These are phyloP conservation scores for Saccharomycopsis synnaedendra DNA, from an alignment of 805 yeast genomes.

Conservation along the genomic window DNA sequence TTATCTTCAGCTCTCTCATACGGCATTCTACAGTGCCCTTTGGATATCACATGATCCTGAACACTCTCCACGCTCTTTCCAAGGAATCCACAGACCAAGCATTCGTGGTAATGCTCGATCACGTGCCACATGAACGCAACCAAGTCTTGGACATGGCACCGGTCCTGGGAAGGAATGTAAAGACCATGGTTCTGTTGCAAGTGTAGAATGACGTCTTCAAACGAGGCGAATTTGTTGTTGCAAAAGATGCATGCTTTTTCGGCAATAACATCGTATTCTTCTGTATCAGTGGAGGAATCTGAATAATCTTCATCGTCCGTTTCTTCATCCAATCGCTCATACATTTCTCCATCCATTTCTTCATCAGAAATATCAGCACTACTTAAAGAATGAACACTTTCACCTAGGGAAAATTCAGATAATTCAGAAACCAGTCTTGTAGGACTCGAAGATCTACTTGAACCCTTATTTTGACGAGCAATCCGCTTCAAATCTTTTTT, in stretches of 20 bases:
- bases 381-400: conserved; percentile 17
- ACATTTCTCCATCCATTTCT: conserved; percentile 1
- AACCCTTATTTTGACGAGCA: conserved; percentile 3
- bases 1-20: conserved; percentile 75
- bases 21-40: conserved; percentile 83
- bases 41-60: conserved; percentile 76
- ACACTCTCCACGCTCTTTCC: conserved; percentile 81
- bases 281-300: conserved; percentile 23
- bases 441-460: conserved; percentile 35
- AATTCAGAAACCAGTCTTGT: conserved; percentile 36
- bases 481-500: conserved; percentile 28
- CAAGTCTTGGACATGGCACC: conserved; percentile 55
- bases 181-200: conserved; percentile 77
- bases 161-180: conserved; percentile 62
- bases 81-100: conserved; percentile 65
- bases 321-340: not conserved
- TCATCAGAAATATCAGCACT: conserved; percentile 13
- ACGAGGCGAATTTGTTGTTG: conserved; percentile 37
- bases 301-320: conserved; percentile 6
- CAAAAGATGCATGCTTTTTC: conserved; percentile 41
- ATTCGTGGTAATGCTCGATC: conserved; percentile 72
- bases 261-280: conserved; percentile 14
- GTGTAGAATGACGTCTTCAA: conserved; percentile 56
- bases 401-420: conserved; percentile 47
- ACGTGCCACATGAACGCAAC: conserved; percentile 68